These are phyloP conservation scores for Galeopsis tetrahit DNA, from an alignment of 257 asterid species.

Conservation along the genomic window DNA sequence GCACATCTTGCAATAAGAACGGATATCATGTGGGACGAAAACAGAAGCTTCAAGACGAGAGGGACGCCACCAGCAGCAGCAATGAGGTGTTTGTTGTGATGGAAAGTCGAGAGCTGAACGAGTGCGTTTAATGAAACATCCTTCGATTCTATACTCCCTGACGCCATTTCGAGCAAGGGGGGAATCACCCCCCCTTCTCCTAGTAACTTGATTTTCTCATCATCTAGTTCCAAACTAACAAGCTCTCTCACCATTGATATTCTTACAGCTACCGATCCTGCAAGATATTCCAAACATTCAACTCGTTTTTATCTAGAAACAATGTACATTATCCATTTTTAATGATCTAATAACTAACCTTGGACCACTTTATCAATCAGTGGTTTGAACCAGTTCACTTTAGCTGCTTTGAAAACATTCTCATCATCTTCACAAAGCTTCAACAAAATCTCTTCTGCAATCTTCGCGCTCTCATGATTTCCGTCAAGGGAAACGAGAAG, in stretches of 20 bases:
- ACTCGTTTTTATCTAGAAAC: neutral
- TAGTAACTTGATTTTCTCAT: constrained; percentile 48
- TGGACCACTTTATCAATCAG: constrained; percentile 45
- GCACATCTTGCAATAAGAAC: constrained; percentile 47
- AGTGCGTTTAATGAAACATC: constrained; percentile 50
- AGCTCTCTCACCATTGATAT: constrained; percentile 54
- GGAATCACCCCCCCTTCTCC: constrained; percentile 54
- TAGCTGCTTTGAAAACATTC: constrained; percentile 53
- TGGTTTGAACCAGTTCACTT: constrained; percentile 60
- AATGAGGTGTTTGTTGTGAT: constrained; percentile 48
- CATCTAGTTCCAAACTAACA: constrained; percentile 44
- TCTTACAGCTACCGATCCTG: constrained; percentile 58
- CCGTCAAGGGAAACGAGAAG: constrained; percentile 45
- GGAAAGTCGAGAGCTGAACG: constrained; percentile 46
- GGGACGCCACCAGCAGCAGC: constrained; percentile 54
- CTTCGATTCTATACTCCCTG: constrained; percentile 53
- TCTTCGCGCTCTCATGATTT: constrained; percentile 28
- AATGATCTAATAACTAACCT: constrained; percentile 42
- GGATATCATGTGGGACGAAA: constrained; percentile 42
- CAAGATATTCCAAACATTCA: neutral
- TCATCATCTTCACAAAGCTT: constrained; percentile 62
- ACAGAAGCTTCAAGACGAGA: constrained; percentile 44
- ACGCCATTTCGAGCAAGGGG: constrained; percentile 60
- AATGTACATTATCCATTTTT: neutral
- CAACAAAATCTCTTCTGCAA: constrained; percentile 46